Base-by-base conservation (phyloP, 139 green algal genomes). In the Haematococcus sp. region DNA sequence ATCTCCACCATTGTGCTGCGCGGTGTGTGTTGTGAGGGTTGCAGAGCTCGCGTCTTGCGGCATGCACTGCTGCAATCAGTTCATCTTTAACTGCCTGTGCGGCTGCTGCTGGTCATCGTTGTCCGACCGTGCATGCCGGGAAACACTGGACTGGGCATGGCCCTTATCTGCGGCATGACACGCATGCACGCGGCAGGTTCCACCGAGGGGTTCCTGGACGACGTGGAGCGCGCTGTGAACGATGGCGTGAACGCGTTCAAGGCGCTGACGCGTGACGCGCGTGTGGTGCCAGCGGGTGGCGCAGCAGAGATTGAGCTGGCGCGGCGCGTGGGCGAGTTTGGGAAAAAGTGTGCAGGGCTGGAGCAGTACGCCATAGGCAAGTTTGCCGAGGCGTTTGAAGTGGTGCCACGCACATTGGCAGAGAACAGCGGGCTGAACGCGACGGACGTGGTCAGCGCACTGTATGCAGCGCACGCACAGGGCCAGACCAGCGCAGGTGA, bases 181-280 rank as follows among this genome's bases (percentile, higher is more conserved):
- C n/a, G n/a, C n/a, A n/a, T n/a, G n/a, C n/a, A n/a, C n/a, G n/a
- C n/a, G n/a, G 40, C 40, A 49, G 40, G 40, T 11, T 49, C 40
- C 40, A 98, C 95, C 19, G 89, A 98, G 30, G 91, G 92, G 61
- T 83, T 95, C 49, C 76, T 97, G 76, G 95, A 99, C 77, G 96
- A 99, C 76, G 82, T 98, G 35, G 95, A 99, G 85, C 87, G 96
- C 16, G 95, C 94, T 0, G 81, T 99, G 27, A 96, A 99, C 74
- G 91, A 97, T 76, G 95, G 92, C 52, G 88, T 99, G 65, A 99
- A 99, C 76, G 83, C 88, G 44, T 99, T 92, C 93, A 97, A 97
- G 89, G 77, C 88, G 30, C 81, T 98, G 44, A 91, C 86, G 75
- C 69, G 75, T 13, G 95, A 98, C 73, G 71, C 91, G 25, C 84